These are phyloP conservation scores for Agrocybe praecox DNA, from an alignment of 768 basidiomycete species.

Conservation along the genomic window DNA sequence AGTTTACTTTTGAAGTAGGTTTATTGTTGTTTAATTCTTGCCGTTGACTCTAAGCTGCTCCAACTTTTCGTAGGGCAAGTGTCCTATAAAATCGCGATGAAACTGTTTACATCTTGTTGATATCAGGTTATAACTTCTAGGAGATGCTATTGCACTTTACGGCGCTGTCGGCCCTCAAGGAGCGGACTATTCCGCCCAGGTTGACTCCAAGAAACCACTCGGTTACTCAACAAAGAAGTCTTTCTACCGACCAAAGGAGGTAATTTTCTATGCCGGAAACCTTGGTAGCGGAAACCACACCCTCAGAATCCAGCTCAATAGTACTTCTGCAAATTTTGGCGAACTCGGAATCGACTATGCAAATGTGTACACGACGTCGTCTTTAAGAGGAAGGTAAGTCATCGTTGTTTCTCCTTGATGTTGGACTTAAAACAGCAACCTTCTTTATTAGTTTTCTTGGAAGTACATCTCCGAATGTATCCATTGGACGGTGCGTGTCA, in stretches of 20 bases:
- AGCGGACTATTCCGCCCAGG: constrained; percentile 7
- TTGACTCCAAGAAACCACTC: constrained; percentile 2
- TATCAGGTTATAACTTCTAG: constrained; percentile 1
- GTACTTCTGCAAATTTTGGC: neutral
- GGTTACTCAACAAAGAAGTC: constrained; percentile 7
- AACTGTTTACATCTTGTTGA: neutral
- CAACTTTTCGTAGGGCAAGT: neutral
- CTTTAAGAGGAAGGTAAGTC: constrained; percentile 11
- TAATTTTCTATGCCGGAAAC: constrained; percentile 13
- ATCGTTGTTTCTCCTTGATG: too few species aligned
- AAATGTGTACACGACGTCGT: constrained; percentile 16
- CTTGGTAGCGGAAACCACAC: constrained; percentile 12
- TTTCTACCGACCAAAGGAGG: constrained; percentile 9
- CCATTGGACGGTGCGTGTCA: too few species aligned
- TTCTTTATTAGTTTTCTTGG: too few species aligned
- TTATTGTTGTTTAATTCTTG: too few species aligned
- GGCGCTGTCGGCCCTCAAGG: constrained; percentile 15
- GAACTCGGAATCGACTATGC: constrained; percentile 18
- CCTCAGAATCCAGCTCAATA: neutral
- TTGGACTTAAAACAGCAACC: too few species aligned
- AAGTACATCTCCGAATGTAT: too few species aligned
- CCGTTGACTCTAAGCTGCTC: too few species aligned
- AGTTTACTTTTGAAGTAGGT: neutral
- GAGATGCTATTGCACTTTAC: constrained; percentile 17
- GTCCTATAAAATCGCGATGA: neutral